Evolutionary conservation across 306 rosid genomes (phyloP), one percentile per base, ranked within the genome.

Genomic region (Adenanthera pavonina): DNA sequence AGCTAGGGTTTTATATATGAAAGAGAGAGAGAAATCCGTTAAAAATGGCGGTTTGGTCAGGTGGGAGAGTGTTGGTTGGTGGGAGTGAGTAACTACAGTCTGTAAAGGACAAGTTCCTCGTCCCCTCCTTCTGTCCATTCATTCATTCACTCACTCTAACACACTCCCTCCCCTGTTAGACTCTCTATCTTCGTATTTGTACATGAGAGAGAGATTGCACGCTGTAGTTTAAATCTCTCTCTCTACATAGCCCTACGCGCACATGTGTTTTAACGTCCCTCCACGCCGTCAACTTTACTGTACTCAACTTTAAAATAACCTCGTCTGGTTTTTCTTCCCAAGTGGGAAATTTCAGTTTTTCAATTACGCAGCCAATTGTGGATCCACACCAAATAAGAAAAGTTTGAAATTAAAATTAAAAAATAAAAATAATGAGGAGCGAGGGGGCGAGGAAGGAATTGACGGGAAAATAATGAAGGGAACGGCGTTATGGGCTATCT

Each of bases 51-150:
- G 90, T 87, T 83, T 84, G 57, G 87, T 88, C 82, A 90, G 94
- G 86, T 87, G 91, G 89, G 73, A 87, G 90, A 79, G 94, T 84
- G 90, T 47, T 89, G 87, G 97, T 90, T 89, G 95, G 94, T 90
- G 89, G 89, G 77, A 78, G 77, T 43, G 77, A 90, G 88, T 84
- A 85, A 89, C 86, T 88, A 92, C 88, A 92, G 91, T 79, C 92
- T 89, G 94, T 89, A 88, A 82, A 86, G 77, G 88, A 86, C 91
- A 83, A 83, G 49, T 74, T 72, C 53, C 30, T 76, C 41, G 43
- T 78, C 70, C 75, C 35, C 72, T 69, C 70, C 40, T 64, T 66
- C 46, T 53, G 57, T 62, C 48, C 64, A 53, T 78, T 73, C 78
- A 51, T 47, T 36, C 54, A 51, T 41, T 56, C 70, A 34, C 51